Conservation (phyloP, 441 rosid species). For the Omphalea diandra region DNA sequence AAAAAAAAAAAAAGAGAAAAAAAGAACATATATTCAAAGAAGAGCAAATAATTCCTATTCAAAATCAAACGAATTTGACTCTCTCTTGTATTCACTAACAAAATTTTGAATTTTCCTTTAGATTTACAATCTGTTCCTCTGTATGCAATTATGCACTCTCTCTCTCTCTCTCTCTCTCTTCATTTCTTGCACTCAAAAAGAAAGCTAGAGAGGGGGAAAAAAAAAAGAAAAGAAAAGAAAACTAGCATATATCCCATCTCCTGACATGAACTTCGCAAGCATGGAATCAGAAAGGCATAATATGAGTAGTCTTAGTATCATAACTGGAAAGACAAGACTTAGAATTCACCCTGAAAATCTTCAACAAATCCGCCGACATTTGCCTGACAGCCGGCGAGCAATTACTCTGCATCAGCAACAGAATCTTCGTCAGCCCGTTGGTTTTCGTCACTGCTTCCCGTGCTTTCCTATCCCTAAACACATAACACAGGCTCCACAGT, state of each 20-base stretch:
- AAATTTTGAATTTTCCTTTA: constrained; percentile 28
- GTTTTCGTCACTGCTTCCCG: constrained; percentile 58
- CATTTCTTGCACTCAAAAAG: background rate
- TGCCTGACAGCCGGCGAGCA: constrained; percentile 64
- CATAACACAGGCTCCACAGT: constrained; percentile 67
- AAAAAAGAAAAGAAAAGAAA: background rate
- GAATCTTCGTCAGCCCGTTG: constrained; percentile 65
- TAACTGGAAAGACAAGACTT: constrained; percentile 60
- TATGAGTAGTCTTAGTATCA: constrained; percentile 83
- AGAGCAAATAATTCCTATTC: background rate
- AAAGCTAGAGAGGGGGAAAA: background rate
- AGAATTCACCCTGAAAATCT: constrained; percentile 52
- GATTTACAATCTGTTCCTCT: constrained; percentile 30
- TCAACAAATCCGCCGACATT: constrained; percentile 73
- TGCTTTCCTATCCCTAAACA: constrained; percentile 58
- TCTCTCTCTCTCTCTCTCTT: constrained; percentile 3
- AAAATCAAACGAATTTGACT: constrained; percentile 30
- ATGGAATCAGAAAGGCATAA: constrained; percentile 70
- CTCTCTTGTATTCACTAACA: constrained; percentile 31
- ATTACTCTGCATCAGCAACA: constrained; percentile 83
- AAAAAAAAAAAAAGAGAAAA: background rate
- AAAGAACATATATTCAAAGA: too few species aligned
- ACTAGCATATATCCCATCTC: background rate
- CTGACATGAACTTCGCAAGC: background rate
- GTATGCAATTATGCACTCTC: background rate